Evolutionary conservation across 768 basidiomycete genomes (phyloP), one percentile per base, ranked within the genome.

Genomic region (Kwoniella mangroviensis): DNA sequence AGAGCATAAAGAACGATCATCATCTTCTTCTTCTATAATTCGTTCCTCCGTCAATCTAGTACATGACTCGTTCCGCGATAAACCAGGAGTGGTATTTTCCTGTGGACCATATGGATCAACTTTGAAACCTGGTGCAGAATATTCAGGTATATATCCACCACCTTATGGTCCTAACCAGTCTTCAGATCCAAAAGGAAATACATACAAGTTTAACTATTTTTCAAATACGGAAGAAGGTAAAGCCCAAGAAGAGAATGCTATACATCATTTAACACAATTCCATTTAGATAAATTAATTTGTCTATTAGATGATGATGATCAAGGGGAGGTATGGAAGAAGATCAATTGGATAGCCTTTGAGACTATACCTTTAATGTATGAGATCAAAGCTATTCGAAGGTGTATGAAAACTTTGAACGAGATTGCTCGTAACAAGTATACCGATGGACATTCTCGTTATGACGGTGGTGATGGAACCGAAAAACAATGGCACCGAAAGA

Each of bases 71-170:
- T 26, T 54, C 26, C 24, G 40, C n/a, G 6, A 42, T 10, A 4
- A 51, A 52, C 63, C 51, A 72, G 85, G 83, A 28, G 86, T 93
- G 43, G 90, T 88, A 2, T 85, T 94, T 4, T 92, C 90, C 5
- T 82, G 92, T 34, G 92, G 92, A 19, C 89, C 91, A 0, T 92
- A 87, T 75, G 91, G 92, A 45, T 89, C 90, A 1, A 89, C 87
- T 4, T 84, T 91, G 17, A 78, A 81, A 7, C 88, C 89, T 0
- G 82, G 83, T 21, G 86, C 90, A 63, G 92, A 93, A 78, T 92
- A 90, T 75, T 85, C 86, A 68, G 92, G 91, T 7, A 84, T 87
- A 71, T 93, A 92, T 76, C 92, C 92, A 1, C 89, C 90, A 0
- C 90, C 91, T 0, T 92, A 87, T 75, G 91, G 91, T 1, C 91